Evolutionary conservation across 2,329 filamentous ascomycete species (phyloP).

Genomic region (Cadophora luteo-olivacea): DNA sequence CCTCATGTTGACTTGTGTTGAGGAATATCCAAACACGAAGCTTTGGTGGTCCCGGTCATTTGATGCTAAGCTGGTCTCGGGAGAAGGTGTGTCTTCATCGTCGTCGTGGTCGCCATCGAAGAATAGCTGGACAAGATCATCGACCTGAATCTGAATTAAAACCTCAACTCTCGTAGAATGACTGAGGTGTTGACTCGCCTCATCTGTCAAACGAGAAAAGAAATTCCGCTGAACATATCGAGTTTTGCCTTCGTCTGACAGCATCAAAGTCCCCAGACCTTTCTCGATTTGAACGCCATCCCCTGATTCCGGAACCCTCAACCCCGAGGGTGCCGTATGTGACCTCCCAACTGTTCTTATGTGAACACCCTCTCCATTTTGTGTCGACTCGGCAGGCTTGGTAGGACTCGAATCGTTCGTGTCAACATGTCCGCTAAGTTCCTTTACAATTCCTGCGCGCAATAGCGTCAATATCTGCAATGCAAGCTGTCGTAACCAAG

Average conservation of each 20-base stretch:
- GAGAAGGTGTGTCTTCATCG: slow-evolving; percentile 10
- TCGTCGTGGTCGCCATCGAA: slow-evolving; percentile 4
- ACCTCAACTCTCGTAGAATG: background rate
- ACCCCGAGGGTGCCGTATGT: background rate
- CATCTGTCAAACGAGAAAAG: slow-evolving; percentile 62
- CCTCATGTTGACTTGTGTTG: slow-evolving; percentile 43
- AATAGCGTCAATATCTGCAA: background rate
- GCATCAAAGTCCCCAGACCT: slow-evolving; percentile 55
- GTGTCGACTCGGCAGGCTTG: background rate
- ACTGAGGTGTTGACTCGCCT: slow-evolving; percentile 50
- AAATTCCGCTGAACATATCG: slow-evolving; percentile 59
- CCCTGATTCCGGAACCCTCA: background rate
- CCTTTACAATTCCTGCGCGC: slow-evolving; percentile 13
- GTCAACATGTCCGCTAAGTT: slow-evolving; percentile 5
- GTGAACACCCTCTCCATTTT: background rate
- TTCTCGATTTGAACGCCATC: slow-evolving; percentile 37
- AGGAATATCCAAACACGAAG: slow-evolving; percentile 56
- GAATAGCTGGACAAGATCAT: slow-evolving; percentile 19
- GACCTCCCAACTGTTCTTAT: background rate
- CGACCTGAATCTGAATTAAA: slow-evolving; percentile 8
- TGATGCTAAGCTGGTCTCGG: slow-evolving; percentile 43
- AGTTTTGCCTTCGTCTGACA: slow-evolving; percentile 48
- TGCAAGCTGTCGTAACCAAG: background rate
- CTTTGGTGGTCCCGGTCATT: slow-evolving; percentile 47
- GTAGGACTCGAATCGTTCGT: background rate